A percentile compares a stretch with the other conserved stretches of the same genome.
These are phyloP conservation scores for Hypoxylon fuscum DNA, from an alignment of 495 filamentous ascomycete species.

Conservation along the genomic window DNA sequence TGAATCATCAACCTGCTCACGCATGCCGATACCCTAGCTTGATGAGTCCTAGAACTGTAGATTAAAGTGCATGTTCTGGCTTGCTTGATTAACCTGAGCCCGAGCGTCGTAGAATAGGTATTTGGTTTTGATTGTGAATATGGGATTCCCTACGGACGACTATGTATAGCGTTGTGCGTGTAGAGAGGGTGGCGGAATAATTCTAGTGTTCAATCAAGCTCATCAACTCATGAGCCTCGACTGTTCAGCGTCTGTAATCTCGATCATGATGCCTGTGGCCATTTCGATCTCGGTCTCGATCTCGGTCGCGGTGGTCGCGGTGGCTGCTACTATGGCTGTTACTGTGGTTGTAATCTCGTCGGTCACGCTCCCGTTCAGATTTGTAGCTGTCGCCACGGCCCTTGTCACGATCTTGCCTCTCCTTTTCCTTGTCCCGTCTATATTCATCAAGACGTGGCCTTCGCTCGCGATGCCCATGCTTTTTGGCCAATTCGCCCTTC, in stretches of 20 bases:
- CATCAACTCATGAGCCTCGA: background rate
- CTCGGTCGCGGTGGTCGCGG: slow-evolving; percentile 30
- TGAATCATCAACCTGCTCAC: no score
- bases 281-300: slow-evolving; percentile 46
- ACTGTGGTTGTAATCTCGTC: slow-evolving; percentile 49
- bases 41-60: no score
- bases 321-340: slow-evolving; percentile 42
- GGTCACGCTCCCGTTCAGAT: slow-evolving; percentile 56
- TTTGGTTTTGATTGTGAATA: no score
- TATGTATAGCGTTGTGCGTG: no score
- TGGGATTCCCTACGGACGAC: no score
- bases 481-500: slow-evolving; percentile 41
- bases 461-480: slow-evolving; percentile 45
- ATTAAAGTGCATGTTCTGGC: no score
- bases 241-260: slow-evolving; percentile 28
- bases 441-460: slow-evolving; percentile 57
- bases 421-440: slow-evolving; percentile 51
- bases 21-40: no score
- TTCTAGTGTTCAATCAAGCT: background rate
- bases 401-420: slow-evolving; percentile 51
- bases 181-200: no score
- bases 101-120: no score
- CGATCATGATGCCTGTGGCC: slow-evolving; percentile 35
- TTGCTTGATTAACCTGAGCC: no score
- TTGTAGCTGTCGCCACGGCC: slow-evolving; percentile 55